Conservation (phyloP, 345 rosid genomes). For the Xanthoceras sorbifolium region DNA sequence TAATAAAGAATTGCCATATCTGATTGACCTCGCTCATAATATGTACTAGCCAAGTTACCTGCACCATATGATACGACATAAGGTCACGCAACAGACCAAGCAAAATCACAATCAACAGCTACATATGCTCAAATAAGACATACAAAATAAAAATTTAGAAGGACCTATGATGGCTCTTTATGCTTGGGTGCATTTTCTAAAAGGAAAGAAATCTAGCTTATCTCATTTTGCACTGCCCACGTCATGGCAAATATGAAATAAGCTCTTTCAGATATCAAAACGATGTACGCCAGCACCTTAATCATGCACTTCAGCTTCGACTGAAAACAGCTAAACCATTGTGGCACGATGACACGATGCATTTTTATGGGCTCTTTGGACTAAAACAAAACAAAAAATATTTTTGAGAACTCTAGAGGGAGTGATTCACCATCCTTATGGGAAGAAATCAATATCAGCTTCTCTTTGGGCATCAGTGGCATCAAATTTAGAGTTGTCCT, state of each 20-base stretch:
- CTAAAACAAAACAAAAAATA: neutral
- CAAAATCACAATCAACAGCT: neutral
- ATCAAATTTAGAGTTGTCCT: neutral
- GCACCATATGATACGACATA: conserved; percentile 21
- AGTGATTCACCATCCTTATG: neutral
- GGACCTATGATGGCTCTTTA: neutral
- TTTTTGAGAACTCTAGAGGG: neutral
- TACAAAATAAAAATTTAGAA: neutral
- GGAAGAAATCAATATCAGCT: neutral
- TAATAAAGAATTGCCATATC: conserved; percentile 88
- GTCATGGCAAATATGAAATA: no score
- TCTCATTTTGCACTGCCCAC: neutral
- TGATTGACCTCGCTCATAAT: conserved; percentile 85
- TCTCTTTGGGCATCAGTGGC: neutral
- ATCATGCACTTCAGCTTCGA: neutral
- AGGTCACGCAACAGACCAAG: neutral
- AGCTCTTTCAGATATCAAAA: no score
- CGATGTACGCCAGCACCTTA: neutral
- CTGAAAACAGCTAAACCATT: neutral
- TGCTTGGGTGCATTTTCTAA: neutral
- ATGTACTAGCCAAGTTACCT: conserved; percentile 89
- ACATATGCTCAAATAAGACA: neutral
- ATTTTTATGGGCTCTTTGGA: neutral
- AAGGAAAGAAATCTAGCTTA: neutral
- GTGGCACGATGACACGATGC: neutral